Percentiles rank a stretch among this genome's conserved stretches.
Conservation (phyloP, 768 basidiomycete genomes). For the Mycena sanguinolenta region DNA sequence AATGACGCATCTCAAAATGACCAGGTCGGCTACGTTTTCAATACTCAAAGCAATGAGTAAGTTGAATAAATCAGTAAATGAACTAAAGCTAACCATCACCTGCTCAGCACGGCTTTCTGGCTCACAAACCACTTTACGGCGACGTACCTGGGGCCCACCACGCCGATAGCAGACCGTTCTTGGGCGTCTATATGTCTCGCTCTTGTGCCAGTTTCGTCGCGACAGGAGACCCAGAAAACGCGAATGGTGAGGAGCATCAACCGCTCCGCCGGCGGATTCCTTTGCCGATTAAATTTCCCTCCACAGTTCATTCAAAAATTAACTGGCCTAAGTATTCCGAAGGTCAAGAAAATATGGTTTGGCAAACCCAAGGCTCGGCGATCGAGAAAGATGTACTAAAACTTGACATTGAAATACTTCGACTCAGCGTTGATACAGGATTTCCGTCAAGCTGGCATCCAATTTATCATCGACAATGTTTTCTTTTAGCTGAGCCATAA, state of each 20-base stretch:
- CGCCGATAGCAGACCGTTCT: conserved; percentile 34
- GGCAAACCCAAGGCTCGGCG: conserved; percentile 33
- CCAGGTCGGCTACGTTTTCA: conserved; percentile 35
- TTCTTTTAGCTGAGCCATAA: conserved; percentile 6
- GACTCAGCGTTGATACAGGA: no score
- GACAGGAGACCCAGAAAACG: conserved; percentile 36
- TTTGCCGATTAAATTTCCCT: not conserved
- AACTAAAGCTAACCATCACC: not conserved
- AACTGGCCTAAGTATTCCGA: conserved; percentile 35
- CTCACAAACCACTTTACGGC: conserved; percentile 34
- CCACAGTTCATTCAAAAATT: conserved; percentile 17
- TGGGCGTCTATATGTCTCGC: conserved; percentile 32
- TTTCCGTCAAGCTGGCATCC: conserved; percentile 28
- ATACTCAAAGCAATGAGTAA: conserved; percentile 34
- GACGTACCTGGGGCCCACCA: conserved; percentile 28
- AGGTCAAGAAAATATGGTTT: conserved; percentile 24
- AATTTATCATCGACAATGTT: conserved; percentile 31
- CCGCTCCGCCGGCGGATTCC: no score
- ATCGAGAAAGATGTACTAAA: conserved; percentile 35
- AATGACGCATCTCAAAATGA: not conserved
- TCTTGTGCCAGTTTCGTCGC: conserved; percentile 36
- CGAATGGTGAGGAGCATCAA: conserved; percentile 19
- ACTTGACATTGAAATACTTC: no score
- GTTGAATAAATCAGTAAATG: not conserved
- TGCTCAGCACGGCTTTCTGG: conserved; percentile 32